Conservation (phyloP, 2,329 filamentous ascomycete species). For the Alternaria gaisen region DNA sequence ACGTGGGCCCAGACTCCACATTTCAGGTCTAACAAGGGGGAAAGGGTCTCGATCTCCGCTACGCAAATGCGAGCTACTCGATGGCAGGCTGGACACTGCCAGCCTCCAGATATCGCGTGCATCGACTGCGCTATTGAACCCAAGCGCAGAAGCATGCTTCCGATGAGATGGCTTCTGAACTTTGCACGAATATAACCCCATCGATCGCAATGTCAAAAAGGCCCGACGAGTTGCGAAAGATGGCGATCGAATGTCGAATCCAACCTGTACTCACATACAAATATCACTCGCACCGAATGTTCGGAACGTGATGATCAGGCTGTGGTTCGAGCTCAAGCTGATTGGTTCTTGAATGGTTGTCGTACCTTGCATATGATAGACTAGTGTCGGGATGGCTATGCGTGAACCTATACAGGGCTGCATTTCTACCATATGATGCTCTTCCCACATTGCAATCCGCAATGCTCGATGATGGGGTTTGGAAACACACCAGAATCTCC, state of each 20-base stretch:
- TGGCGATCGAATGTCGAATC: neutral
- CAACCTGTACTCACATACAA: neutral
- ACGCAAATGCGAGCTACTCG: conserved; percentile 1
- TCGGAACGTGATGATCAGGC: neutral
- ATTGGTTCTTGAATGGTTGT: neutral
- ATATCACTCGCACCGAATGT: neutral
- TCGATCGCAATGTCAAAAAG: conserved; percentile 2
- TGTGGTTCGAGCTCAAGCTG: neutral
- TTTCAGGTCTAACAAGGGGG: neutral
- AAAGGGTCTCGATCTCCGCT: conserved; percentile 5
- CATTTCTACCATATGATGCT: neutral
- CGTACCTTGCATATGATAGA: conserved; percentile 1
- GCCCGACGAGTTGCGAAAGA: neutral
- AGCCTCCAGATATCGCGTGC: neutral
- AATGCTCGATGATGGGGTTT: neutral
- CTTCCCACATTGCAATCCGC: neutral
- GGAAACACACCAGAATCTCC: neutral
- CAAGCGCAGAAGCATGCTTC: neutral
- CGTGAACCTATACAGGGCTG: neutral
- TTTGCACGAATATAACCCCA: neutral
- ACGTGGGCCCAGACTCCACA: conserved; percentile 26
- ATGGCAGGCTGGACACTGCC: neutral
- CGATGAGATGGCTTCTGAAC: neutral
- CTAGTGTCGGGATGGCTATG: neutral
- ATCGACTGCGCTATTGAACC: conserved; percentile 1